Evolutionary conservation across 2,329 filamentous ascomycete genomes (phyloP).

Genomic region (Neophaeococcomyces mojaviensis): DNA sequence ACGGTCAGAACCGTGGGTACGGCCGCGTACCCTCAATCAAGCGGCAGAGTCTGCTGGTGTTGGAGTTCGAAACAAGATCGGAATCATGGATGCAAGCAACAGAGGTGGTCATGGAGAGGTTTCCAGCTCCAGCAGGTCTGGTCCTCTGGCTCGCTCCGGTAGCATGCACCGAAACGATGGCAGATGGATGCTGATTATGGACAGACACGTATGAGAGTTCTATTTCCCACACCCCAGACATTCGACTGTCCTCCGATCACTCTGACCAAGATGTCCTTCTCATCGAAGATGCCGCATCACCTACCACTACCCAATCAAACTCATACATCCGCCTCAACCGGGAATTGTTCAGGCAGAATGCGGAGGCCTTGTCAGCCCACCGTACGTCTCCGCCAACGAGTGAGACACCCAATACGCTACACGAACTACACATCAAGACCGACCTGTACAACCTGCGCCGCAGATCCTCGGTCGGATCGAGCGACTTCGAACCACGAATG

Average conservation of each 20-base stretch:
- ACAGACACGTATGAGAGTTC: background rate
- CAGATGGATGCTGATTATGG: background rate
- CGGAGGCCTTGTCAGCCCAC: conserved; percentile 8
- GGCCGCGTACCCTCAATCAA: too few species aligned
- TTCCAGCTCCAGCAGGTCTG: background rate
- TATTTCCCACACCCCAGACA: conserved; percentile 7
- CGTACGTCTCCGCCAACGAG: conserved; percentile 3
- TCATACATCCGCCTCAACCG: conserved; percentile 13
- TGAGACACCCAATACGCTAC: conserved; percentile 16
- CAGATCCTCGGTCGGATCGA: conserved; percentile 15
- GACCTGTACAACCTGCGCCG: conserved; percentile 14
- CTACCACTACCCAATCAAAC: background rate
- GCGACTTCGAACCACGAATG: conserved; percentile 27
- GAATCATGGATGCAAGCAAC: background rate
- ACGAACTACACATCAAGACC: conserved; percentile 21
- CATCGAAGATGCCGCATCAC: background rate
- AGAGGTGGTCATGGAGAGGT: background rate
- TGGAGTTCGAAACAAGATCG: background rate
- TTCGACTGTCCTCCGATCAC: conserved; percentile 13
- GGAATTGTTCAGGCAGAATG: conserved; percentile 17
- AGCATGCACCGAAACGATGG: background rate
- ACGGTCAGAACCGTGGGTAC: too few species aligned
- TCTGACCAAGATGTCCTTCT: conserved; percentile 8
- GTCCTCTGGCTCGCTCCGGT: background rate
- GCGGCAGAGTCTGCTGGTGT: too few species aligned